Evolutionary conservation across 306 rosid species (phyloP), one percentile per base, ranked within the genome.

Genomic region (Quercus gilva): DNA sequence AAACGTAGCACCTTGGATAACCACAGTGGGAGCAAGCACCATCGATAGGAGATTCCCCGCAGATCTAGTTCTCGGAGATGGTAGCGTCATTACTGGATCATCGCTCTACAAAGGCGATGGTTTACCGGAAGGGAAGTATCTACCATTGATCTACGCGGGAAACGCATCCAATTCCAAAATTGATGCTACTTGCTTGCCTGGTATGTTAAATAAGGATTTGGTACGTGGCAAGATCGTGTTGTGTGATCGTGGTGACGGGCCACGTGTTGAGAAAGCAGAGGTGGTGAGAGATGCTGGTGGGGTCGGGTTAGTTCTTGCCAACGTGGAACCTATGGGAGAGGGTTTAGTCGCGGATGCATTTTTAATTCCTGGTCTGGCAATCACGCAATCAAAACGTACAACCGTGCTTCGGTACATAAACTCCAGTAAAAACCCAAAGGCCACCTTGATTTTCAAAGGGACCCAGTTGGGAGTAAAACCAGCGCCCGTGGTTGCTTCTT

Each of bases 1-100:
- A 5, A 68, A 83, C 53, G 57, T 28, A 25, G 86, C 83, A 6
- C 83, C 80, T 9, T 78, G 86, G 80, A 69, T 74, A 58, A 74
- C 75, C 12, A 73, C 80, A 2, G 80, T 78, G n/a, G 86, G 69
- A 17, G 82, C 82, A 6, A 52, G 82, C 19, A 78, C 82, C 15
- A 49, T 58, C 15, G 86, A 78, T n/a, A 56, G 80, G 17, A 74
- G n/a, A n/a, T 83, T 78, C 60, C 70, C 69, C 0, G 74, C 86
- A 0, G 21, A 55, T 3, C 4, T 83, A 19, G 25, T 73, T 11
- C 86, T 83, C 14, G 80, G 55, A 9, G 78, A 78, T 37, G 83
- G 86, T 11, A 26, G 41, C 28, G 23, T 73, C 33, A 29, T 79
- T 52, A 73, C 33, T 14, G 83, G 83, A 20, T 29, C 77, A 14